These are phyloP conservation scores for Claviceps arundinis DNA, from an alignment of 2,329 filamentous ascomycete genomes.

Conservation along the genomic window DNA sequence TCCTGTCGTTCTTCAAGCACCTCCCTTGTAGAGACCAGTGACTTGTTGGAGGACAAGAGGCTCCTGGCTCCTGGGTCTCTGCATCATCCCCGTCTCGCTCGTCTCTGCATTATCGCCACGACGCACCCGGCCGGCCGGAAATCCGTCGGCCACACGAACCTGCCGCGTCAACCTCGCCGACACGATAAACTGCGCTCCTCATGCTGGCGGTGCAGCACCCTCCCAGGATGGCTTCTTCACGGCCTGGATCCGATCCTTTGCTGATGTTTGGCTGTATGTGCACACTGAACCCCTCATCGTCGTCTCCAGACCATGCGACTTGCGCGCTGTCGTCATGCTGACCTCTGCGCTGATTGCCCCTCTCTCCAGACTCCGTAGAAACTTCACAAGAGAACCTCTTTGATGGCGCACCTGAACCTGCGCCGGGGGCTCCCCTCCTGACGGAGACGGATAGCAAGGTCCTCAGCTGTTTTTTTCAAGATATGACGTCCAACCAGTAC, in stretches of 20 bases:
- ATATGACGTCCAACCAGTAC: conserved; percentile 37
- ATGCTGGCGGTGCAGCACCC: conserved; percentile 42
- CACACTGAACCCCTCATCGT: neutral
- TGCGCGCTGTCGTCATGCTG: neutral
- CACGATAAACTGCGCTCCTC: conserved; percentile 26
- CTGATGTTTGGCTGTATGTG: conserved; percentile 56
- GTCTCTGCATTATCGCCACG: neutral
- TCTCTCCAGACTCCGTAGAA: conserved; percentile 30
- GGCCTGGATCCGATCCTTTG: conserved; percentile 36
- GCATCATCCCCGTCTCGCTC: neutral
- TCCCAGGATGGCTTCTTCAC: conserved; percentile 47
- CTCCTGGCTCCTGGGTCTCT: neutral
- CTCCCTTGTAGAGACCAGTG: neutral
- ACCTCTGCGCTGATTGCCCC: conserved; percentile 2
- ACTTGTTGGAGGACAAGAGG: neutral
- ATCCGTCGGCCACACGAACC: neutral
- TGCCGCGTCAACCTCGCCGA: conserved; percentile 2
- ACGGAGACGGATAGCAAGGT: conserved; percentile 47
- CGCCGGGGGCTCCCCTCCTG: conserved; percentile 51
- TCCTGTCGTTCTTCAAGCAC: too few species aligned
- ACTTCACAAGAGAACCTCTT: conserved; percentile 30
- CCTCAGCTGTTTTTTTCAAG: conserved; percentile 44
- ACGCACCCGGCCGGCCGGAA: neutral
- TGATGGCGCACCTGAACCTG: conserved; percentile 43
- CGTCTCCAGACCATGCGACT: neutral